Conservation (phyloP, 176 grass and related monocot genomes). For the Cenchrus fungigraminus region DNA sequence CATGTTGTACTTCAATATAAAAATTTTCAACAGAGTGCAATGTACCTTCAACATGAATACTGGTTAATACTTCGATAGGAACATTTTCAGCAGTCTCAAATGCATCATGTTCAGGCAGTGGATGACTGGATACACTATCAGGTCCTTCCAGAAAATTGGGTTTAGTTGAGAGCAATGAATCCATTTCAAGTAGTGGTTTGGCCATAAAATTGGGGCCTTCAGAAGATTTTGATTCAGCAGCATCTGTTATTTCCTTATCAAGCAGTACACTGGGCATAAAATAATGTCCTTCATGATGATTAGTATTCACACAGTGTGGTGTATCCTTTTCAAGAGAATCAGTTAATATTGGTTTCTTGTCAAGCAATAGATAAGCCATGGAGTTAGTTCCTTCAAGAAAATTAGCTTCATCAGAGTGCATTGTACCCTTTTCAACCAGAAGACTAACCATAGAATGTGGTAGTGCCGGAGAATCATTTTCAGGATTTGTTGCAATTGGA, state of each 20-base stretch:
- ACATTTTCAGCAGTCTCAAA: neutral
- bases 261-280: neutral
- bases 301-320: neutral
- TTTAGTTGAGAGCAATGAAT: neutral
- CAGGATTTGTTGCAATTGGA: neutral
- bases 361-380: neutral
- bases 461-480: slow-evolving; percentile 14
- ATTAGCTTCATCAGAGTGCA: neutral
- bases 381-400: neutral
- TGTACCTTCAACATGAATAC: neutral
- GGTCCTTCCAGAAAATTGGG: neutral
- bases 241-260: neutral
- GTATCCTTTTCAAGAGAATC: neutral
- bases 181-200: neutral
- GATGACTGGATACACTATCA: neutral
- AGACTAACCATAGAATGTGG: neutral
- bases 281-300: neutral
- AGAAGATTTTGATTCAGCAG: neutral
- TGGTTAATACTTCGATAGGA: neutral
- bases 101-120: neutral
- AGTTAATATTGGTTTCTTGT: neutral
- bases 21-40: neutral
- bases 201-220: neutral
- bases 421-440: neutral
- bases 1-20: neutral